Percentiles rank a stretch among this genome's conserved stretches.
These are phyloP conservation scores for Pinus taeda DNA, from an alignment of 75 land plant species.

Conservation along the genomic window DNA sequence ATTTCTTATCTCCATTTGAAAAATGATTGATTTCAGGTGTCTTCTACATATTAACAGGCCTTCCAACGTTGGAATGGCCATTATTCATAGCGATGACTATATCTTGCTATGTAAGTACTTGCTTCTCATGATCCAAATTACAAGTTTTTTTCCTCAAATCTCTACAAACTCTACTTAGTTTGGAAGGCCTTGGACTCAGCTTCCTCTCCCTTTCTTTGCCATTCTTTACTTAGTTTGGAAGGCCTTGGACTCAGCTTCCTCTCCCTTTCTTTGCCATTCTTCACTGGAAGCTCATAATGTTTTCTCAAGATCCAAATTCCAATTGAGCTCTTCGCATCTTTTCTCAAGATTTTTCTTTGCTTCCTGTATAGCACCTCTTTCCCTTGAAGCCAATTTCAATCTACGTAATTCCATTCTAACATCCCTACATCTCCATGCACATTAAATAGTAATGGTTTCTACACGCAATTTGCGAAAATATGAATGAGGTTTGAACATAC, in stretches of 20 bases:
- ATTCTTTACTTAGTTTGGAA: too few species aligned
- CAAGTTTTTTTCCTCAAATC: constrained; percentile 85
- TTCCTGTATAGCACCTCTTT: constrained; percentile 89
- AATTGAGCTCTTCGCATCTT: constrained; percentile 85
- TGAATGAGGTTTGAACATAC: constrained; percentile 49
- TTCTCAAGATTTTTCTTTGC: constrained; percentile 93
- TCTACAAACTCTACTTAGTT: too few species aligned
- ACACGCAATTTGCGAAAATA: constrained; percentile 29
- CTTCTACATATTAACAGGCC: not conserved
- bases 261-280: too few species aligned
- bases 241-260: too few species aligned
- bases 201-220: too few species aligned
- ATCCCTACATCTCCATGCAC: constrained; percentile 77
- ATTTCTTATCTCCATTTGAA: constrained; percentile 3
- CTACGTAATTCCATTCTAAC: constrained; percentile 73
- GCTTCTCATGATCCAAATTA: constrained; percentile 77
- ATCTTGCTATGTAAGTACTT: constrained; percentile 72
- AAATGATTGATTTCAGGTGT: not conserved
- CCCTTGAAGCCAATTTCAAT: constrained; percentile 81
- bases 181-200: too few species aligned
- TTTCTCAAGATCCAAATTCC: constrained; percentile 85
- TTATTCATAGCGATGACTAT: constrained; percentile 49
- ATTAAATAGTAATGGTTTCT: constrained; percentile 70
- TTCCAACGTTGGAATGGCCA: constrained; percentile 9
- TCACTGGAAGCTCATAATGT: constrained; percentile 84